phyloP scores from a whole-genome alignment of 2,329 filamentous ascomycete species.

The Colletotrichum costaricense region DNA sequence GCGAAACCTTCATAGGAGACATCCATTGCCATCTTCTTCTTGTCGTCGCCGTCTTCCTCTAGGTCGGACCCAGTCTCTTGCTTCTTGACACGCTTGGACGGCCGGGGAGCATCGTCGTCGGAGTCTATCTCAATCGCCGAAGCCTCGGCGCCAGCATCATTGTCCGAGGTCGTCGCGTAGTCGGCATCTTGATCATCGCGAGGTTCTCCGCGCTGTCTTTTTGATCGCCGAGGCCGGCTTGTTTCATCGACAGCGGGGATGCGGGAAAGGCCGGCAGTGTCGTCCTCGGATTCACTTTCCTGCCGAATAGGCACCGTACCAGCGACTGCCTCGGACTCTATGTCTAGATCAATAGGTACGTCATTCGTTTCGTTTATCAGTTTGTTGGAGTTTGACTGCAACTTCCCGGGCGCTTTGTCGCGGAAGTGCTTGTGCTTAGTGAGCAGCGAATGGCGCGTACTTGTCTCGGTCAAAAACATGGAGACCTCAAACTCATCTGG shows the following conservation, averaged over 20 bases:
- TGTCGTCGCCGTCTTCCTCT: constrained; percentile 69
- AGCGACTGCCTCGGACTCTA: constrained; percentile 47
- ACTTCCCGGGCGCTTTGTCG: constrained; percentile 62
- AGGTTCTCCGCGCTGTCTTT: constrained; percentile 40
- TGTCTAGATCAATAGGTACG: constrained; percentile 64
- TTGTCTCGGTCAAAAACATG: constrained; percentile 90
- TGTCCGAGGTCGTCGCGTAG: constrained; percentile 42
- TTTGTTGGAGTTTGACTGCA: constrained; percentile 72
- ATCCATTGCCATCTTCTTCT: constrained; percentile 90
- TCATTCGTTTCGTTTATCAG: constrained; percentile 68
- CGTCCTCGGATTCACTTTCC: constrained; percentile 69
- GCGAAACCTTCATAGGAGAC: constrained; percentile 95
- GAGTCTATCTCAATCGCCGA: constrained; percentile 52
- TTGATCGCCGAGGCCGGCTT: constrained; percentile 35
- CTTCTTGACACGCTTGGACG: constrained; percentile 58
- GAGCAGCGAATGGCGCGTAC: constrained; percentile 85
- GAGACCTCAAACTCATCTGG: constrained; percentile 95
- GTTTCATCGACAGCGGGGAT: constrained; percentile 60
- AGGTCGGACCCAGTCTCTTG: constrained; percentile 45
- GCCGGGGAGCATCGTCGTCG: constrained; percentile 51
- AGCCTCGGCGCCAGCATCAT: constrained; percentile 44
- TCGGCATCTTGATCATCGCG: constrained; percentile 44
- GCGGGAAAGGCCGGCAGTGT: constrained; percentile 63
- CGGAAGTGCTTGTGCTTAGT: constrained; percentile 85
- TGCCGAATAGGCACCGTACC: constrained; percentile 57